Evolutionary conservation across 257 asterid species (phyloP), one percentile per base, ranked within the genome.

Genomic region (Catharanthus roseus): DNA sequence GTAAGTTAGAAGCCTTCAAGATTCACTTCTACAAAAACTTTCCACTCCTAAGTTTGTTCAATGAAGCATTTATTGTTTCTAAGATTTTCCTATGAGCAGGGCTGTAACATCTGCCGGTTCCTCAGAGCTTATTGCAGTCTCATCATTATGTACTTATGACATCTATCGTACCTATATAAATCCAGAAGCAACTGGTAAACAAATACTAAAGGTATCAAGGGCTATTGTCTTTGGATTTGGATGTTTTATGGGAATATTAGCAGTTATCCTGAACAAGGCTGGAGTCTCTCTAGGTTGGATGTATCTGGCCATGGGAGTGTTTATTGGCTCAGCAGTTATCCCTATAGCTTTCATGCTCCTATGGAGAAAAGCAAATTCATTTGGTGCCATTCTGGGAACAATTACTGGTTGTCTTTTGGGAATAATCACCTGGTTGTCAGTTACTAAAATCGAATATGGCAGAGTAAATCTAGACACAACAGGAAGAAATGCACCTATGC

Each of bases 51-150:
- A 16, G 12, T 15, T 65, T 33, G 2, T 18, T 47, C 21, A 31
- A 19, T 16, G 38, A 65, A 26, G 29, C n/a, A 8, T 54, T 63
- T 68, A 44, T 11, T 10, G 24, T 65, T 15, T 28, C 23, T 60
- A 31, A 57, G 8, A 26, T 38, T 38, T 60, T 51, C 0, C 33
- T 72, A 56, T 82, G 77, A 61, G 56, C 87, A 92, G 98, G 98
- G 98, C 98, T 28, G 98, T 92, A 24, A 92, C 97, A 45, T 92
- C 98, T 61, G 98, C 98, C 26, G 97, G 98, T 62, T 92, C 98
- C 5, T 88, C 98, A 2, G 95, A 92, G 84, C 80, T 92, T 70
- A 90, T 92, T 34, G 97, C 97, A 3, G 98, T 92, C 53, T 92
- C 98, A 33, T 92, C 98, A 3, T 31, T 92, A 49, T 92, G 98